Evolutionary conservation across 2,329 filamentous ascomycete genomes (phyloP).

Genomic region (Alternaria sp.): DNA sequence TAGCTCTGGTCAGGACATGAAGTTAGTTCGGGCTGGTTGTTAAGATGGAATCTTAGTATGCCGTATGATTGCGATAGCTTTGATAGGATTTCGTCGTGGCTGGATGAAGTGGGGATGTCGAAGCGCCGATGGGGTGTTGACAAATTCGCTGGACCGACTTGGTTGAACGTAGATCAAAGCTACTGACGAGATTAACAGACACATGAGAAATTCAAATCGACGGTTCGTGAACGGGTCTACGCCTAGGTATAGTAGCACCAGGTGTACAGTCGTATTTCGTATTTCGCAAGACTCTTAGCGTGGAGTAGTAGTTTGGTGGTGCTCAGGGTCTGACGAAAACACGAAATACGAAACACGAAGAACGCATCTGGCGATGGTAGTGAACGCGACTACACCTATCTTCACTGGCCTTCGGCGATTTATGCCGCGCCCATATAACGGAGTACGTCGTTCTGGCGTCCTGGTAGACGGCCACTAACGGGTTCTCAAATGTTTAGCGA

Average conservation of each 20-base stretch:
- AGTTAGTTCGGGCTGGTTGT: neutral
- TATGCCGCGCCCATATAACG: neutral
- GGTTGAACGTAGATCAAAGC: neutral
- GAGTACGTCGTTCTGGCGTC: neutral
- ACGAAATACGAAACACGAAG: neutral
- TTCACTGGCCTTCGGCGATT: neutral
- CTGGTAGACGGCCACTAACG: neutral
- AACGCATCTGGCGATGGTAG: neutral
- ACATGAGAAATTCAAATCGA: neutral
- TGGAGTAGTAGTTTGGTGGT: neutral
- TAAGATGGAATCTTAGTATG: neutral
- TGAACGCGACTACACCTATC: neutral
- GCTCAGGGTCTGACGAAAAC: neutral
- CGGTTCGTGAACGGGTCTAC: neutral
- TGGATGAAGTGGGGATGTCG: neutral
- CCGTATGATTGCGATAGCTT: neutral
- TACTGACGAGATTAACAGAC: neutral
- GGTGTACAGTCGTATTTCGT: neutral
- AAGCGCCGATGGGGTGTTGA: neutral
- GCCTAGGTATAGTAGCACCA: neutral
- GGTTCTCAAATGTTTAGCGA: neutral
- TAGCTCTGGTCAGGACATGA: neutral
- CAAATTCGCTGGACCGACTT: neutral
- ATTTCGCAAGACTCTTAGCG: neutral
- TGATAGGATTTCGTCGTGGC: neutral